A percentile compares a stretch with the other conserved stretches of the same genome.
Evolutionary conservation across 805 yeast genomes (phyloP).

Genomic region (Torulaspora quercuum): DNA sequence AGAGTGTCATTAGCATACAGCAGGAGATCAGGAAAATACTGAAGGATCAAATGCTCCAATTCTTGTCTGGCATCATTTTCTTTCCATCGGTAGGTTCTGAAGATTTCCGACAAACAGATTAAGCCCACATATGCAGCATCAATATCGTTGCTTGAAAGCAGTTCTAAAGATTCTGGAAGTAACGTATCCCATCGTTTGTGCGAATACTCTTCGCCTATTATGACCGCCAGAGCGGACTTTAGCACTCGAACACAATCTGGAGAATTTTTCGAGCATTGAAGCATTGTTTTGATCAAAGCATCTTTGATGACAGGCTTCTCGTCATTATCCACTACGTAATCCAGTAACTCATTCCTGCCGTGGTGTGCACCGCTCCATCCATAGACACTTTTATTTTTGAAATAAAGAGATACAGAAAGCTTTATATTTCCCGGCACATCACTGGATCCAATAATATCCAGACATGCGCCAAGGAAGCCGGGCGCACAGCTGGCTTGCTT

Average conservation of each 20-base stretch:
- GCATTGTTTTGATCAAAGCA: constrained; percentile 62
- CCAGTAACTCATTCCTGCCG: constrained; percentile 31
- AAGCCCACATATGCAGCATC: constrained; percentile 60
- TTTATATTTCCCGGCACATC: constrained; percentile 52
- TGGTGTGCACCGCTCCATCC: constrained; percentile 51
- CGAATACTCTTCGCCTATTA: constrained; percentile 51
- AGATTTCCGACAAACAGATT: constrained; percentile 63
- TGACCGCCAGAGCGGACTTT: constrained; percentile 50
- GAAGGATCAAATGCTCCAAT: constrained; percentile 52
- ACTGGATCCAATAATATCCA: constrained; percentile 61
- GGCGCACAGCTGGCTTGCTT: constrained; percentile 53
- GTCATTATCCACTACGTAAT: constrained; percentile 49
- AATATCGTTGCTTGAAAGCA: constrained; percentile 45
- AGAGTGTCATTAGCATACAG: constrained; percentile 58
- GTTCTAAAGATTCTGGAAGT: constrained; percentile 43
- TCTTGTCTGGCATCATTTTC: constrained; percentile 51
- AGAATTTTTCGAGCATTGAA: constrained; percentile 42
- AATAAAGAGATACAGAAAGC: constrained; percentile 74
- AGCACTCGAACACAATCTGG: constrained; percentile 42
- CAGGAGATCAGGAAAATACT: constrained; percentile 63
- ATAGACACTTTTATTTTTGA: constrained; percentile 68
- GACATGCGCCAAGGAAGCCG: constrained; percentile 79
- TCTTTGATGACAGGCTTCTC: constrained; percentile 75
- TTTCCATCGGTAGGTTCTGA: constrained; percentile 69
- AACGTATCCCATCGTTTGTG: constrained; percentile 51